These are phyloP conservation scores for Alternaria panax DNA, from an alignment of 2,329 filamentous ascomycete species.

Conservation along the genomic window DNA sequence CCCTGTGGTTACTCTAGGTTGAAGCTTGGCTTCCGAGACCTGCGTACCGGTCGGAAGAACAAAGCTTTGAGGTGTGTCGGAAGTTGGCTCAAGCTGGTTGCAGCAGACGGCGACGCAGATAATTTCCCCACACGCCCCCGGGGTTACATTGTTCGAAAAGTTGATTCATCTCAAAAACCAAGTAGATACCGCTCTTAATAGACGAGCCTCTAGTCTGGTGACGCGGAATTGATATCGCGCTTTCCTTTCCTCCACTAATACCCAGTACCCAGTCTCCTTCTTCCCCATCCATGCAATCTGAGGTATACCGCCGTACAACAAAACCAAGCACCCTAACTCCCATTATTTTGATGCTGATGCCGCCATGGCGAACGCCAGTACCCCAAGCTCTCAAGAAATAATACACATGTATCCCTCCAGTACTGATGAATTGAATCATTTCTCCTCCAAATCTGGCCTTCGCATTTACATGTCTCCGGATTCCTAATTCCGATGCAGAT, in stretches of 20 bases:
- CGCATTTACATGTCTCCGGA: not conserved
- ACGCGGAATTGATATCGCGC: not conserved
- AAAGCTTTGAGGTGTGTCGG: not conserved
- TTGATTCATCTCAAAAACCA: not conserved
- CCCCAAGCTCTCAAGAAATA: not conserved
- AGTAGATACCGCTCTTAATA: not conserved
- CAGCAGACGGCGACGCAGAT: not conserved
- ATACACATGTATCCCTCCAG: not conserved
- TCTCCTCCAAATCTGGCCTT: not conserved
- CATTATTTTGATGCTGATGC: not conserved
- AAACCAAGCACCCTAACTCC: slow-evolving; percentile 5
- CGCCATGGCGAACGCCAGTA: not conserved
- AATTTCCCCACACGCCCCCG: not conserved
- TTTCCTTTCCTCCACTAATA: not conserved
- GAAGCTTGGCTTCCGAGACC: not conserved
- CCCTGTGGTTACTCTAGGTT: not conserved
- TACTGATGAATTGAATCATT: not conserved
- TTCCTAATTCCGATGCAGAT: slow-evolving; percentile 62
- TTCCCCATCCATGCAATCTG: not conserved
- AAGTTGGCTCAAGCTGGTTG: not conserved
- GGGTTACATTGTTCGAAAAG: not conserved
- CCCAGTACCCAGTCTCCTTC: not conserved
- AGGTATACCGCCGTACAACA: slow-evolving; percentile 2
- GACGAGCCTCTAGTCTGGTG: not conserved
- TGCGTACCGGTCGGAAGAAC: not conserved